Base-by-base conservation (phyloP, 2,329 filamentous ascomycete species). In the Colletotrichum lupini region DNA sequence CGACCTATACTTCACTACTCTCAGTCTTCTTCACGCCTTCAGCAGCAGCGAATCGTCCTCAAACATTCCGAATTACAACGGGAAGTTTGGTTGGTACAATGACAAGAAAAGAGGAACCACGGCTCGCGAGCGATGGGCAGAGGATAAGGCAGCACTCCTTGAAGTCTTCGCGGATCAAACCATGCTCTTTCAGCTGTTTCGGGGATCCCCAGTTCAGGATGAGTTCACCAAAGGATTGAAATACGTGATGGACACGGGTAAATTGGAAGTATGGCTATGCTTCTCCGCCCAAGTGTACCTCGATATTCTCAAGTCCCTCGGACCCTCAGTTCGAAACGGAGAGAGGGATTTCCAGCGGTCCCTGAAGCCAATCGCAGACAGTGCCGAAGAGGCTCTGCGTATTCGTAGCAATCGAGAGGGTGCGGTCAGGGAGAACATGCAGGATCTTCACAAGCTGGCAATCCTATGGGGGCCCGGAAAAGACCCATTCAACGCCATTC, bases 211-310 rank as follows among this genome's bases (percentile, higher is more conserved):
- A 0, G 57, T 75, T 2, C 75, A 77, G n/a, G 76, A 79, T 30
- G 77, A 79, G 26, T 35, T 79, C 12, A 56, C 75, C 16, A 72
- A 76, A 16, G 77, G 72, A 2, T 32, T 72, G 2, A 22, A 62
- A 2, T 12, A 37, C 9, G 32, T 65, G 60, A 16, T 57, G 12
- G 26, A 61, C 16, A 37, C 5, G 28, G 9, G 4, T 22, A 14
- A 12, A 4, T 9, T 30, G 6, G 67, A 64, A 2, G 68, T 78
- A 1, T 76, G 77, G 76, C 37, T 78, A 9, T 26, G 35, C 1
- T 77, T 74, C 32, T 73, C 68, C 30, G 16, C 73, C 2, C 76
- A 77, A 16, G 61, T 76, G 1, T 79, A 77, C 55, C 56, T 78
- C 11, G 69, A 74, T 11, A 67, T 79, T 3, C 16, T 79, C 5